phyloP scores from a whole-genome alignment of 2,329 filamentous ascomycete species.

The Dothidotthia symphoricarpi region DNA sequence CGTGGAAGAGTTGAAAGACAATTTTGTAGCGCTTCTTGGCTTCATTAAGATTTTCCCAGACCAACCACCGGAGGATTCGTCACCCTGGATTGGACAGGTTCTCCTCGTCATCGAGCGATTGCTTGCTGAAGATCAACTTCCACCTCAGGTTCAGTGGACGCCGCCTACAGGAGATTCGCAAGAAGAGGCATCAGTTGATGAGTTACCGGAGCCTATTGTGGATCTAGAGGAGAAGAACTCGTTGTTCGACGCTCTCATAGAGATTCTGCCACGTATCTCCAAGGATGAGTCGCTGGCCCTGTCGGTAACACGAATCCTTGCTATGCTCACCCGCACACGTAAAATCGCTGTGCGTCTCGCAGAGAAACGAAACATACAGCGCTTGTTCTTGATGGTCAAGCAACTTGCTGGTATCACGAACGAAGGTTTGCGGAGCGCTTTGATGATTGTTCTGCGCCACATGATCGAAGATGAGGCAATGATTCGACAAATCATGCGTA shows the following conservation, averaged over 20 bases:
- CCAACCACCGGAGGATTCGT: conserved; percentile 71
- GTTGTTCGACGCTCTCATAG: conserved; percentile 75
- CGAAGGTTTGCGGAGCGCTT: conserved; percentile 68
- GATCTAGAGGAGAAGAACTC: conserved; percentile 63
- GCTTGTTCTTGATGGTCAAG: conserved; percentile 92
- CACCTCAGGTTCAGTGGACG: conserved; percentile 70
- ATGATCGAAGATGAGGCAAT: conserved; percentile 92
- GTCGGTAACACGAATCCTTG: conserved; percentile 77
- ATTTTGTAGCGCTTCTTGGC: conserved; percentile 69
- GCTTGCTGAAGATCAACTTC: conserved; percentile 84
- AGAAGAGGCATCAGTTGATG: conserved; percentile 55
- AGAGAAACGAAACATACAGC: conserved; percentile 84
- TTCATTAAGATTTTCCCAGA: conserved; percentile 73
- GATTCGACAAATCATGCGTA: conserved; percentile 85
- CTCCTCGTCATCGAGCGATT: conserved; percentile 87
- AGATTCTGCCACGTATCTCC: conserved; percentile 79
- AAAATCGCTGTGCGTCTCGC: conserved; percentile 72
- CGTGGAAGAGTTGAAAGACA: conserved; percentile 70
- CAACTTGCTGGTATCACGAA: conserved; percentile 80
- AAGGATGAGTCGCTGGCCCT: conserved; percentile 84
- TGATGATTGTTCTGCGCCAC: conserved; percentile 86
- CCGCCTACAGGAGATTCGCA: conserved; percentile 50
- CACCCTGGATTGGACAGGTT: conserved; percentile 89
- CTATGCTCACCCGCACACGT: conserved; percentile 80
- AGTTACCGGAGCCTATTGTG: conserved; percentile 62